Base-by-base conservation (phyloP, 1,139 yeast species). In the Geotrichum cucujoidarum region DNA sequence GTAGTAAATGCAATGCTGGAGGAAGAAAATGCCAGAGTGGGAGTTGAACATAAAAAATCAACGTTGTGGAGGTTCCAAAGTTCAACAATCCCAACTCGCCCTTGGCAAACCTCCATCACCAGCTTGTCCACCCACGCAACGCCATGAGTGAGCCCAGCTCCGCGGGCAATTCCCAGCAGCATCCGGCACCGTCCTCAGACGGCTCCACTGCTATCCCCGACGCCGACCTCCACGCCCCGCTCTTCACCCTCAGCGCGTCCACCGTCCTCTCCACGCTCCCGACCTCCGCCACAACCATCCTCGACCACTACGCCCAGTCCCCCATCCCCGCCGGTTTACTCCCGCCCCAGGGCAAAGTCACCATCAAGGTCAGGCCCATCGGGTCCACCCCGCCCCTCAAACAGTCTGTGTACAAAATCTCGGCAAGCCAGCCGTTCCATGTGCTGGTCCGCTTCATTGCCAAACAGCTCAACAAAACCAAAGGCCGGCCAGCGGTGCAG, bases 331-430 rank as follows among this genome's bases (percentile, higher is more conserved):
- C 29, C 29, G 7, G 45, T 8, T 20, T 38, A 2, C n/a, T 37
- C 21, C 25, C 44, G 14, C 21, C 20, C 8, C 21, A 13, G 5
- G 8, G 25, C 14, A 57, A 53, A 50, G 57, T 66, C 7, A 55
- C 60, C 2, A 57, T 65, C 44, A 55, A 61, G 34, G 63, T 70
- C 51, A 59, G 66, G 27, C 65, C 74, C 6, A 68, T 70, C 43
- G 74, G 74, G 1, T 64, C 71, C 1, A 64, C 73, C 2, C 70
- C 69, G 2, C 58, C 59, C 16, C 57, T 71, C 25, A 59, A 61
- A 32, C 67, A 65, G 45, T 59, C 62, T 5, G 64, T 67, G 14
- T 67, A 66, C 49, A 59, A 56, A 16, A 70, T 71, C 32, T 57
- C 63, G 5, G 61, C 66, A 2, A 54, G 61, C 39, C 71, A 70